phyloP scores from a whole-genome alignment of 176 grass and related monocot genomes.

The Elaeis guineensis region DNA sequence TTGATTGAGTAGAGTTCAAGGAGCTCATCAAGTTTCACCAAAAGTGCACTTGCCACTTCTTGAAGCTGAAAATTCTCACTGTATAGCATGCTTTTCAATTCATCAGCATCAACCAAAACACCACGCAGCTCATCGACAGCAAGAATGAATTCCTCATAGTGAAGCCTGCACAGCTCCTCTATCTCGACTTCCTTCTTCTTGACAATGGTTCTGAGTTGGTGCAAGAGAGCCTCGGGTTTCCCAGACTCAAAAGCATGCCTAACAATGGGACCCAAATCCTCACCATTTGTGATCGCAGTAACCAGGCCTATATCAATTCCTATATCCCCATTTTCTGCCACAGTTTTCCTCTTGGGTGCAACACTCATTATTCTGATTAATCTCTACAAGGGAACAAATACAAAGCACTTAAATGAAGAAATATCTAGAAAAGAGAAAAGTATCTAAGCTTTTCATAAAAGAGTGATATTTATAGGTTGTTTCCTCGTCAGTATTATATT shows the following conservation, averaged over 20 bases:
- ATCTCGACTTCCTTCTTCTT: constrained; percentile 96
- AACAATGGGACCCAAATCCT: constrained; percentile 78
- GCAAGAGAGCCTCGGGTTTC: constrained; percentile 73
- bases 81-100: constrained; percentile 54
- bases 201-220: constrained; percentile 55
- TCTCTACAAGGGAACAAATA: not conserved
- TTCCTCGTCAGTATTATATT: too few species aligned
- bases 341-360: constrained; percentile 48
- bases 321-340: constrained; percentile 50
- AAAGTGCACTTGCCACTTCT: constrained; percentile 37
- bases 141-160: constrained; percentile 90
- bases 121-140: constrained; percentile 75
- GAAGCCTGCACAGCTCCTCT: constrained; percentile 72
- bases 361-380: constrained; percentile 33
- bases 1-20: constrained; percentile 45
- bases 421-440: too few species aligned
- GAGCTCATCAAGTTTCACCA: constrained; percentile 55
- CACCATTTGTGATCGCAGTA: constrained; percentile 56
- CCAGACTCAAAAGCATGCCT: constrained; percentile 62
- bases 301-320: constrained; percentile 34
- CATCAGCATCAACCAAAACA: constrained; percentile 75
- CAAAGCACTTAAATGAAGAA: too few species aligned
- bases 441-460: too few species aligned
- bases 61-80: constrained; percentile 52
- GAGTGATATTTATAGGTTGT: too few species aligned